Evolutionary conservation across 2,329 filamentous ascomycete species (phyloP), one percentile per base, ranked within the genome.

Genomic region (Xylariaceae sp.): DNA sequence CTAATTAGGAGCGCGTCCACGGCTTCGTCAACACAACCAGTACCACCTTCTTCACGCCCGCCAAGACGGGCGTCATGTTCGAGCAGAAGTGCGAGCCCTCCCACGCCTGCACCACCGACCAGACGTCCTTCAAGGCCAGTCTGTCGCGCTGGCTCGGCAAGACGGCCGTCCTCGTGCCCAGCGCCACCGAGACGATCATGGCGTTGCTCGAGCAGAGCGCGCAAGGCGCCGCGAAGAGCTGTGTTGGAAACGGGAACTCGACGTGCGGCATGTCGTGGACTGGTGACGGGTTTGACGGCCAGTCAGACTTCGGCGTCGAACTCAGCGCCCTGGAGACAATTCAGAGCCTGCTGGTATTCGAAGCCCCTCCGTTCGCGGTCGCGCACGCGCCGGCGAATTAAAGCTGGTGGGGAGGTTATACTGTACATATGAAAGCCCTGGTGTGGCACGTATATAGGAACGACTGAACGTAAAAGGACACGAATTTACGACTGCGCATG

Each of bases 61-160:
- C 53, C 33, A 74, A 65, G 21, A 53, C 63, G 30, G 64, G 77
- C 36, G 73, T 84, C 64, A 80, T 85, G 72, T 77, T 72, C 36
- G 83, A 85, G 64, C 70, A 76, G 27, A 76, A 81, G 15, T 89
- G 86, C 70, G 84, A 87, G 64, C 70, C 73, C 0, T 58, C 50
- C 9, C 53, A 57, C 10, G 47, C 56, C 48, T 70, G 67, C 56
- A 59, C 67, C 24, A 61, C 58, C 2, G 70, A 73, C n/a, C 72
- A 75, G 50, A 71, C 77, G 20, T 61, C 61, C 18, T 70, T 70
- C 57, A 71, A 75, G 49, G 69, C 74, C 6, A 73, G 76, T 44
- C 70, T 75, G 36, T 81, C 80, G 55, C 80, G 81, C 7, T 74
- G 75, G 50, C 72, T 71, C 64, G 78, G 74, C 70, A 70, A 60